These are phyloP conservation scores for Prunus mume DNA, from an alignment of 306 rosid genomes.

Conservation along the genomic window DNA sequence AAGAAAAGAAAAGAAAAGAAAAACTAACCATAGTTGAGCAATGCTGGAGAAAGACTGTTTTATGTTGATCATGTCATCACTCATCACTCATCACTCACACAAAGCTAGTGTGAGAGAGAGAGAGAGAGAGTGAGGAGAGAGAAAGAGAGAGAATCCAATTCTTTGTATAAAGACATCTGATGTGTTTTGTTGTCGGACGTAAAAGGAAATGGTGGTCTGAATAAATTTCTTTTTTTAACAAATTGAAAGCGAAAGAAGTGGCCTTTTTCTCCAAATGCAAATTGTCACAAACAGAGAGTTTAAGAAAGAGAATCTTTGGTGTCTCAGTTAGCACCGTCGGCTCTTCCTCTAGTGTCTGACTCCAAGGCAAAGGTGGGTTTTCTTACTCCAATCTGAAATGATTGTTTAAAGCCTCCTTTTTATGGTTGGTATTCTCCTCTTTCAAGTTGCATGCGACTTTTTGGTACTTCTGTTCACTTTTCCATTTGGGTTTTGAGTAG, in stretches of 20 bases:
- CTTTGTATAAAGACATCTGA: conserved; percentile 40
- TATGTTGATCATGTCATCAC: conserved; percentile 15
- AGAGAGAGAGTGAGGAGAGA: neutral
- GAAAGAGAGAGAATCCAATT: conserved; percentile 41
- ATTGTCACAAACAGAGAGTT: neutral
- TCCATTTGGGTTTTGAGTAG: conserved; percentile 24
- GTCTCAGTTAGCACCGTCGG: conserved; percentile 11
- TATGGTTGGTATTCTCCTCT: conserved; percentile 21
- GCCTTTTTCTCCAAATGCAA: conserved; percentile 19
- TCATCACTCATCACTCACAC: neutral
- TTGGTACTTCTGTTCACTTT: conserved; percentile 20
- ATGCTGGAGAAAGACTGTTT: neutral
- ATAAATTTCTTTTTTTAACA: conserved; percentile 14
- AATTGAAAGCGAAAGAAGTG: neutral
- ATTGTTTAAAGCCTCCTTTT: conserved; percentile 28
- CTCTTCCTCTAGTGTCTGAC: neutral
- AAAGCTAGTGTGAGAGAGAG: neutral
- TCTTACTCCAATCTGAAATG: neutral
- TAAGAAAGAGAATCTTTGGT: conserved; percentile 23
- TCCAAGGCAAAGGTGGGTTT: conserved; percentile 39
- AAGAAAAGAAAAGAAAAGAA: too few relatives aligned
- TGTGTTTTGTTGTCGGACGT: conserved; percentile 28
- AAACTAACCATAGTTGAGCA: neutral
- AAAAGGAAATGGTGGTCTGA: conserved; percentile 3
- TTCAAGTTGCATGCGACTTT: conserved; percentile 28